phyloP scores from a whole-genome alignment of 2,329 filamentous ascomycete genomes.

The Clathrospora elynae region DNA sequence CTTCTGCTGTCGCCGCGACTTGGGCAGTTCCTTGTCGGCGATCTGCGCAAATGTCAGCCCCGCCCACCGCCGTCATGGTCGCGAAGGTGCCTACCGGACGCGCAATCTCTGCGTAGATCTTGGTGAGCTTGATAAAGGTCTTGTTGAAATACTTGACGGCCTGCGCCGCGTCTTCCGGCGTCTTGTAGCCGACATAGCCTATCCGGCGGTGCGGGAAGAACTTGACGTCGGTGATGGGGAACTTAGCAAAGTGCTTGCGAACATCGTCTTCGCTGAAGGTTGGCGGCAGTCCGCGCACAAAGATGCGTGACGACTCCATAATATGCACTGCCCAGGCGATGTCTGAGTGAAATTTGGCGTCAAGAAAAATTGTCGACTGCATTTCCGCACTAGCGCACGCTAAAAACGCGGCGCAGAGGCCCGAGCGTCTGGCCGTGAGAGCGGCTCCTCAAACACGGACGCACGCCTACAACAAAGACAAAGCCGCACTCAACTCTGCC shows the following conservation, averaged over 20 bases:
- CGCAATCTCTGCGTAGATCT: constrained; percentile 86
- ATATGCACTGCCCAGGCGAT: not conserved
- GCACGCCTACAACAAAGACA: constrained; percentile 23
- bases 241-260: constrained; percentile 82
- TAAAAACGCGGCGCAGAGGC: constrained; percentile 4
- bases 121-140: constrained; percentile 94
- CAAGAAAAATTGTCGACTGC: constrained; percentile 19
- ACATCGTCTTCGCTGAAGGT: constrained; percentile 84
- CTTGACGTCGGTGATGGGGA: constrained; percentile 87
- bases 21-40: constrained; percentile 43
- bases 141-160: constrained; percentile 96
- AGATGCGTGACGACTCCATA: constrained; percentile 78
- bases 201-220: constrained; percentile 88
- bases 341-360: constrained; percentile 9
- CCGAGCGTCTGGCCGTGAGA: constrained; percentile 9
- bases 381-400: constrained; percentile 10
- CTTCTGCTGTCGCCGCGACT: constrained; percentile 41
- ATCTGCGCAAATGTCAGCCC: constrained; percentile 41
- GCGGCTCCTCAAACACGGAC: constrained; percentile 22
- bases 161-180: constrained; percentile 74
- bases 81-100: constrained; percentile 66
- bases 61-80: not conserved
- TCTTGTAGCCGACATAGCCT: constrained; percentile 94
- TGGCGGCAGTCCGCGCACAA: constrained; percentile 77
- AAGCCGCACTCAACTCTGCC: constrained; percentile 15